Conservation (phyloP, 2,329 filamentous ascomycete species). For the Aspergillus latus region DNA sequence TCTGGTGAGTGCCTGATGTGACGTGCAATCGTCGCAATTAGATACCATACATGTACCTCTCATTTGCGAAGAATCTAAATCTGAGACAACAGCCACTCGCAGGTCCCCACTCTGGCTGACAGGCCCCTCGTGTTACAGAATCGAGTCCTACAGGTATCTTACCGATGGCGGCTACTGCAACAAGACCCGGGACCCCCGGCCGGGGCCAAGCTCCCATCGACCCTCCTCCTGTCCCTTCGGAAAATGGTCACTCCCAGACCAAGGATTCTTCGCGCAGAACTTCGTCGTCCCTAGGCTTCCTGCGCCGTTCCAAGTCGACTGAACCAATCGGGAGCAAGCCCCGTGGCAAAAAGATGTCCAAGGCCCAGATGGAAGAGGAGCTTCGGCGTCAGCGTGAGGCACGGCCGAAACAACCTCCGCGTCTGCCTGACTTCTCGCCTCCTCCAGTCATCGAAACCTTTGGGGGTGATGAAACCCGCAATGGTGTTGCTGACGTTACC, state of each 20-base stretch:
- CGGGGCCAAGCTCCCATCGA: slow-evolving; percentile 34
- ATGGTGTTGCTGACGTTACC: slow-evolving; percentile 57
- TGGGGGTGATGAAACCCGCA: slow-evolving; percentile 63
- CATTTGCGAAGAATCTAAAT: slow-evolving; percentile 19
- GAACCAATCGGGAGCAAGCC: slow-evolving; percentile 58
- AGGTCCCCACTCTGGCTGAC: slow-evolving; percentile 22
- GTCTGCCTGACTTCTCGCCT: slow-evolving; percentile 49
- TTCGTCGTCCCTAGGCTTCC: slow-evolving; percentile 53
- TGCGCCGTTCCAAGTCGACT: slow-evolving; percentile 67
- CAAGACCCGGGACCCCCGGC: slow-evolving; percentile 39
- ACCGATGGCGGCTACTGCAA: slow-evolving; percentile 36
- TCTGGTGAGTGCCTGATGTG: slow-evolving; percentile 10
- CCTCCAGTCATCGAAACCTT: slow-evolving; percentile 55
- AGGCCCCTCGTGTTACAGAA: slow-evolving; percentile 20
- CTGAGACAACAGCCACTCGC: slow-evolving; percentile 23
- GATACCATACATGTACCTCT: slow-evolving; percentile 8
- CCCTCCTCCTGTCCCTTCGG: slow-evolving; percentile 35
- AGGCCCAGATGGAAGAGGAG: slow-evolving; percentile 50
- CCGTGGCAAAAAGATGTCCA: slow-evolving; percentile 40
- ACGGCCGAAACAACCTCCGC: slow-evolving; percentile 61
- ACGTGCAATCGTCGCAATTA: slow-evolving; percentile 2
- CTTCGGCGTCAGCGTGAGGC: slow-evolving; percentile 57
- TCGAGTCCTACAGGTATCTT: slow-evolving; percentile 5
- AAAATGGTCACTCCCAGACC: slow-evolving; percentile 31
- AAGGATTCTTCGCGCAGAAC: slow-evolving; percentile 44